A percentile compares a stretch with the other conserved stretches of the same genome.
Evolutionary conservation across 805 yeast genomes (phyloP).

Genomic region (Saccharomycopsis guyanensis): DNA sequence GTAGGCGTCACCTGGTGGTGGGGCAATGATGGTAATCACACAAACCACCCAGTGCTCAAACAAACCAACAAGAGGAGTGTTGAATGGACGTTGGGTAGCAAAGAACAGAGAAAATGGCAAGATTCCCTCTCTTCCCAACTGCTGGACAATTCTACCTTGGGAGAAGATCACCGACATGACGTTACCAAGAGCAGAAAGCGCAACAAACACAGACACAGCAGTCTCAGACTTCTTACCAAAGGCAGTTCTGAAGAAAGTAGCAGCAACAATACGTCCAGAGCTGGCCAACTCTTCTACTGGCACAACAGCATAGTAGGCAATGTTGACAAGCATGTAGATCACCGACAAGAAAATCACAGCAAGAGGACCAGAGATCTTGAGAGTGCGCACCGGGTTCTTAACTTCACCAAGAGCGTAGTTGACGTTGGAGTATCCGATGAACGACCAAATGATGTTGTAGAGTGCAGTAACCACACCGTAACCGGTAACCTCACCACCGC

Average conservation of each 20-base stretch:
- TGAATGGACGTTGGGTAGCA: constrained; percentile 65
- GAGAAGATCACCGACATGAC: constrained; percentile 74
- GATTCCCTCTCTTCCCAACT: constrained; percentile 74
- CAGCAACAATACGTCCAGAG: constrained; percentile 69
- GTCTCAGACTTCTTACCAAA: constrained; percentile 62
- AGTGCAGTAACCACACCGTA: constrained; percentile 68
- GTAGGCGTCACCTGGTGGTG: constrained; percentile 85
- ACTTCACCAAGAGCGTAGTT: constrained; percentile 79
- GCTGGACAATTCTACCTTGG: constrained; percentile 76
- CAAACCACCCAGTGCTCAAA: constrained; percentile 74
- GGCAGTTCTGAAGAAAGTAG: constrained; percentile 63
- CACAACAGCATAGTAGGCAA: constrained; percentile 78
- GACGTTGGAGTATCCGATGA: constrained; percentile 75
- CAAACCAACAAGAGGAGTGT: constrained; percentile 65
- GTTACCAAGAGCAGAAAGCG: constrained; percentile 74
- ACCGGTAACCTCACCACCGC: constrained; percentile 44
- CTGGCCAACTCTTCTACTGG: constrained; percentile 51
- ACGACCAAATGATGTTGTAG: constrained; percentile 80
- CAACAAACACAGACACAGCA: constrained; percentile 74
- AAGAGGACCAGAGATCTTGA: constrained; percentile 66
- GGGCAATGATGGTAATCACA: constrained; percentile 64
- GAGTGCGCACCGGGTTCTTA: constrained; percentile 61
- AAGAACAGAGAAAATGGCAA: constrained; percentile 67
- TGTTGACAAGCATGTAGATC: constrained; percentile 66
- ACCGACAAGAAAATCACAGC: constrained; percentile 56